phyloP scores from a whole-genome alignment of 2,329 filamentous ascomycete genomes.

The Fusarium tjaetaba region DNA sequence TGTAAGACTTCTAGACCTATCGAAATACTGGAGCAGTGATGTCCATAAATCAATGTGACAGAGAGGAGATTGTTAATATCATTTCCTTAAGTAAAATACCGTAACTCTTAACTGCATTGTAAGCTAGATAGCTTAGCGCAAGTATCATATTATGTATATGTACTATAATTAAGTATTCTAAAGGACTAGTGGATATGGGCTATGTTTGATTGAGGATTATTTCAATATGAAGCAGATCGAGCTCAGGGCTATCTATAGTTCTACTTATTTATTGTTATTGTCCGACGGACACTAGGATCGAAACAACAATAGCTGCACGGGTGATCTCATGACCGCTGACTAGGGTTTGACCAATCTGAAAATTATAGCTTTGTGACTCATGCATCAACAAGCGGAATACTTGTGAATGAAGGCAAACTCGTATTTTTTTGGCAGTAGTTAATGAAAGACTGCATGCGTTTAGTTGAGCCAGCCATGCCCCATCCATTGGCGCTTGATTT shows the following conservation, averaged over 20 bases:
- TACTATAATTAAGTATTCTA: too few relatives aligned
- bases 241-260: too few relatives aligned
- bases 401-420: fast-evolving
- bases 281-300: too few relatives aligned
- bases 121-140: too few relatives aligned
- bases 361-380: fast-evolving
- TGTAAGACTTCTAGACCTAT: fast-evolving
- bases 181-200: too few relatives aligned
- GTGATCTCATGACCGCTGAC: fast-evolving
- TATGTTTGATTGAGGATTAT: too few relatives aligned
- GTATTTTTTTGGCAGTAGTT: background rate
- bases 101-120: too few relatives aligned
- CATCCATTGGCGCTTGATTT: fast-evolving
- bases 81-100: too few relatives aligned
- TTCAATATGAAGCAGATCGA: too few relatives aligned
- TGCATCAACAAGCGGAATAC: fast-evolving
- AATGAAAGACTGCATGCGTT: background rate
- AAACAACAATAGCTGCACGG: fast-evolving
- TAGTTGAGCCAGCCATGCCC: fast-evolving
- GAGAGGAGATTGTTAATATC: too few relatives aligned
- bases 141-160: too few relatives aligned
- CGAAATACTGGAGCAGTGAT: too few relatives aligned
- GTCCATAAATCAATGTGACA: fast-evolving
- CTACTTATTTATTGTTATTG: fast-evolving
- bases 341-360: background rate